A percentile compares a stretch with the other conserved stretches of the same genome.
phyloP scores from a whole-genome alignment of 2,329 filamentous ascomycete genomes.

The Diaporthe amygdali region DNA sequence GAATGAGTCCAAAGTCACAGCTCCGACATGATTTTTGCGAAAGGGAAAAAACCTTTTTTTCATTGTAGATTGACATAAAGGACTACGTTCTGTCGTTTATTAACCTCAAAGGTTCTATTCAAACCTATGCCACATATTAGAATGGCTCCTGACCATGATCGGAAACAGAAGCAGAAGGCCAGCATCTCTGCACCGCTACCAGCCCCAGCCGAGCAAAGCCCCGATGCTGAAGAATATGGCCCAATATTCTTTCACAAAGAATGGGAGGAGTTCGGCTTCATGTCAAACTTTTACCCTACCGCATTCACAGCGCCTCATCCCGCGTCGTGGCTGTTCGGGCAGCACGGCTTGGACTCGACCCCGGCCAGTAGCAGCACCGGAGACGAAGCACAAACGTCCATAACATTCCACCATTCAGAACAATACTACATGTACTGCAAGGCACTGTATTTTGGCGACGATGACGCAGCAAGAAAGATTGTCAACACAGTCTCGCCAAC shows the following conservation, averaged over 20 bases:
- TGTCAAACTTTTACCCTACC: neutral
- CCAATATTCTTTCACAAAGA: conserved; percentile 14
- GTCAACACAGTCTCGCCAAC: neutral
- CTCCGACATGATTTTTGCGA: neutral
- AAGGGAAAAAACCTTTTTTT: rapidly evolving
- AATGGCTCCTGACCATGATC: neutral
- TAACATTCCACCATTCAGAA: conserved; percentile 3
- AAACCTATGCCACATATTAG: neutral
- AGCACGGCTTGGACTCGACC: neutral
- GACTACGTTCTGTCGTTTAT: neutral
- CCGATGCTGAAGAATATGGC: neutral
- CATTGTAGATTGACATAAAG: neutral
- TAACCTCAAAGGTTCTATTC: neutral
- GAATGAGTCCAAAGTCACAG: neutral
- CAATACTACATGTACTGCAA: conserved; percentile 16
- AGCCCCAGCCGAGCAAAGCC: too few relatives aligned
- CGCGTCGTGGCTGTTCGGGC: neutral
- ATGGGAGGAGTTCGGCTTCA: conserved; percentile 4
- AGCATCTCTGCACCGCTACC: too few relatives aligned
- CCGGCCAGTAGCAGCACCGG: neutral
- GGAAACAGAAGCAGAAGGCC: neutral
- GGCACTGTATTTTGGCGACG: neutral
- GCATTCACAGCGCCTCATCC: neutral
- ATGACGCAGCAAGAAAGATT: neutral
- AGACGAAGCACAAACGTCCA: too few relatives aligned